These are phyloP conservation scores for Laguncularia racemosa DNA, from an alignment of 345 rosid genomes.

Conservation along the genomic window DNA sequence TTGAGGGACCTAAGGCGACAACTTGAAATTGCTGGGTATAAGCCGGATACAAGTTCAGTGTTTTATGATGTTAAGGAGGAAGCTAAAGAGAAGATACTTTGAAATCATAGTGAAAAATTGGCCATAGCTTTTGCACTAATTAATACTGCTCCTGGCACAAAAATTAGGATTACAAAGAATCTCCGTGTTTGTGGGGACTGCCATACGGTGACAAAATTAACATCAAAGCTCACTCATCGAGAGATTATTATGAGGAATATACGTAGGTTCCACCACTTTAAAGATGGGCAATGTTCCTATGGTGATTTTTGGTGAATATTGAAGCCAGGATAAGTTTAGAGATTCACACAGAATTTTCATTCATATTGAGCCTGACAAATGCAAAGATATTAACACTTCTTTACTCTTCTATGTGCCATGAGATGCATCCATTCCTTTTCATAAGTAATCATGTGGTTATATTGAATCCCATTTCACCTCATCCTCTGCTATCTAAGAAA, in stretches of 20 bases:
- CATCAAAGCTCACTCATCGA: slow-evolving; percentile 17
- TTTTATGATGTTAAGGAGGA: slow-evolving; percentile 15
- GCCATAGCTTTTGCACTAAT: slow-evolving; percentile 18
- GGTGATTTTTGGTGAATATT: slow-evolving; percentile 1
- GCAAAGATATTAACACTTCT: no score
- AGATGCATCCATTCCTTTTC: no score
- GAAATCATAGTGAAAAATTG: slow-evolving; percentile 17
- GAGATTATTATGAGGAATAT: slow-evolving; percentile 15
- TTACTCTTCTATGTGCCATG: no score
- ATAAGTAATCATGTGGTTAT: no score
- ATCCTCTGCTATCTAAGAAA: no score
- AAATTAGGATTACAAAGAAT: slow-evolving; percentile 14
- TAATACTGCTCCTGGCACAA: slow-evolving; percentile 12
- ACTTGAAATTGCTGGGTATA: slow-evolving; percentile 9
- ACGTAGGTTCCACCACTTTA: slow-evolving; percentile 14
- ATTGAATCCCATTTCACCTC: no score
- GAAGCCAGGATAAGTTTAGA: no score
- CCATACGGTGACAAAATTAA: slow-evolving; percentile 9
- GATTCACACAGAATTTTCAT: no score
- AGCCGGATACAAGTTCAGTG: slow-evolving; percentile 17
- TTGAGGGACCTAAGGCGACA: slow-evolving; percentile 9
- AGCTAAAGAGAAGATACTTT: slow-evolving; percentile 14
- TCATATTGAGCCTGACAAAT: no score
- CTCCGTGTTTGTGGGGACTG: slow-evolving; percentile 16
- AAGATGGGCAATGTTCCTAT: slow-evolving; percentile 7